Base-by-base conservation (phyloP, 1,284 basidiomycete species). In the Irpex sp. region DNA sequence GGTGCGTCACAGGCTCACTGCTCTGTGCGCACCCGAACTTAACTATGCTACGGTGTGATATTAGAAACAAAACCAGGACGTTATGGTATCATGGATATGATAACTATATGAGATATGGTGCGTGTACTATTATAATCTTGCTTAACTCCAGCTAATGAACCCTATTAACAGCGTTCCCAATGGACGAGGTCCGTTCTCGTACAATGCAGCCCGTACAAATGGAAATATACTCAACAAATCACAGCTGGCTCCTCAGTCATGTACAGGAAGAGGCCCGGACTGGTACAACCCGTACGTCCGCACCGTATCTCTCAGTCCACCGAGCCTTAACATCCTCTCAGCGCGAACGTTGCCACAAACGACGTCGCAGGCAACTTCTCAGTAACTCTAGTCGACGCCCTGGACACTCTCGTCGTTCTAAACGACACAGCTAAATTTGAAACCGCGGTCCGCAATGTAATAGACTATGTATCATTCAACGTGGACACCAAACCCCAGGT, bases 401-500 rank as follows among this genome's bases (percentile, higher is more conserved):
- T 95, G 58, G 93, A 95, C 73, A 90, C 92, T 0, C 79, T 95
- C 13, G 86, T 93, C 35, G 86, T 94, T 21, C 80, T 95, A 26
- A 83, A 86, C 67, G 91, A 95, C 72, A 81, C 78, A 21, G 71
- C 77, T 60, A 90, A 88, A 4, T 95, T 95, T 71, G 88, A 93
- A 68, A 79, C 77, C 31, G 92, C 90, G 5, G 89, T 95, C 60
- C 83, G 82, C 61, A 84, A 91, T 66, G 82, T 90, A 59, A 90
- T 95, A 62, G 74, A 87, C 61, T 86, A 83, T 80, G 92, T 95
- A 53, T 88, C 86, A 1, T 95, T 95, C 70, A 88, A 95, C 70
- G 90, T 95, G 65, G 89, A 95, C 74, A 93, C 93, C 36, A 92
- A 88, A 76, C 93, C 93, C 43, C 95, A 98, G 80, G 88, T 95